phyloP scores from a whole-genome alignment of 768 basidiomycete species.

The Lactifluus rugatus region DNA sequence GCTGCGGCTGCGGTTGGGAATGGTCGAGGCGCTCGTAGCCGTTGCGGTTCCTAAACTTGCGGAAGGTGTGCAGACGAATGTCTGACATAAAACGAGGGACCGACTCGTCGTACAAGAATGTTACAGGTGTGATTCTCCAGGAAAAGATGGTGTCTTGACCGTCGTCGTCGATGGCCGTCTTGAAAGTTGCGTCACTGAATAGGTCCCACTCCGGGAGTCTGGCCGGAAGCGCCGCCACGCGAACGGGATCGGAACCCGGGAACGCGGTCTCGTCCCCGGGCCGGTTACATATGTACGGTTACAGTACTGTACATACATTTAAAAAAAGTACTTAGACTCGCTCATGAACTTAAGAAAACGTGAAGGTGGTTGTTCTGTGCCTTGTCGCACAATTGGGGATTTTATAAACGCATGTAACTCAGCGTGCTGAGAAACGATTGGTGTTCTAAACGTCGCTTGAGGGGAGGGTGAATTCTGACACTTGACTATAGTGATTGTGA shows the following conservation, averaged over 20 bases:
- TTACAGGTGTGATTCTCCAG: neutral
- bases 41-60: slow-evolving; percentile 6
- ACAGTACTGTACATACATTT: too few relatives aligned
- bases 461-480: too few relatives aligned
- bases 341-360: too few relatives aligned
- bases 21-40: slow-evolving; percentile 6
- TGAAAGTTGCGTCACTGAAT: neutral
- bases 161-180: neutral
- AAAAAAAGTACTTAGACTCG: too few relatives aligned
- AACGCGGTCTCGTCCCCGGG: too few relatives aligned
- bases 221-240: neutral
- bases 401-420: too few relatives aligned
- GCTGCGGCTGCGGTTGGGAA: neutral
- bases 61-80: slow-evolving; percentile 15
- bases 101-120: neutral
- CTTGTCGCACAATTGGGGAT: too few relatives aligned
- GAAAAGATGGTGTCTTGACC: neutral
- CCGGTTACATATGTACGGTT: too few relatives aligned
- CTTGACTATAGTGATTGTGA: too few relatives aligned
- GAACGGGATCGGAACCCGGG: neutral
- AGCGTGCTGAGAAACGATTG: too few relatives aligned
- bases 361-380: too few relatives aligned
- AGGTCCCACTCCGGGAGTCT: neutral
- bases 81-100: slow-evolving; percentile 17
- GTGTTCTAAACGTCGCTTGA: too few relatives aligned